Evolutionary conservation across 2,329 filamentous ascomycete genomes (phyloP), one percentile per base, ranked within the genome.

Genomic region (Catunica adiposa): DNA sequence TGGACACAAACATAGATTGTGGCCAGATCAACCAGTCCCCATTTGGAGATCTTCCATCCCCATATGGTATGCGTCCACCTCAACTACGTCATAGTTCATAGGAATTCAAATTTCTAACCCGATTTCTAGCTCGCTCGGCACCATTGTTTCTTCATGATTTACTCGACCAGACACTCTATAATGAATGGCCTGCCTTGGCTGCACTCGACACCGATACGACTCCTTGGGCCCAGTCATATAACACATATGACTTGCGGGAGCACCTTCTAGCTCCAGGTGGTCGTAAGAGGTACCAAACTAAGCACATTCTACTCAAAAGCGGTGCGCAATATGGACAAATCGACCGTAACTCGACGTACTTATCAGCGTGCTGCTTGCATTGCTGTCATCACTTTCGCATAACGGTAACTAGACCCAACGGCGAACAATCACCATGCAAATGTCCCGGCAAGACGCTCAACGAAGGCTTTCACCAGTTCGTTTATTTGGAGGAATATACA

Each of bases 141-240:
- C 60, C 60, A 2, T 55, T 61, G 15, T 56, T 61, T 47, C 54
- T 61, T 15, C 56, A 61, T 42, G 60, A 61, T 42, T 53, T 61
- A 11, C 58, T 61, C 38, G 58, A 61, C 47, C 60, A 61, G 11
- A 60, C 57, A 22, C 29, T 61, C 14, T 51, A 31, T 23, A 42
- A 54, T 37, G 60, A 61, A 57, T 61, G 60, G 60, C 56, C 57
- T 31, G 56, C 59, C 29, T 56, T 53, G 20, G 54, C 58, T 31
- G 53, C 40, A 22, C 23, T 59, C 34, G 48, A 57, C 20, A 54
- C 53, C 34, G 52, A 55, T 29, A 15, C 38, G 11, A 47, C 48
- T 22, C 40, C 53, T 20, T 57, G 55, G 55, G 51, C 55, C 9
- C 20, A 59, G 37, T 31, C 37, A 23, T 59, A 54, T n/a, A 48